phyloP scores from a whole-genome alignment of 441 rosid species.

The Manihot esculenta region DNA sequence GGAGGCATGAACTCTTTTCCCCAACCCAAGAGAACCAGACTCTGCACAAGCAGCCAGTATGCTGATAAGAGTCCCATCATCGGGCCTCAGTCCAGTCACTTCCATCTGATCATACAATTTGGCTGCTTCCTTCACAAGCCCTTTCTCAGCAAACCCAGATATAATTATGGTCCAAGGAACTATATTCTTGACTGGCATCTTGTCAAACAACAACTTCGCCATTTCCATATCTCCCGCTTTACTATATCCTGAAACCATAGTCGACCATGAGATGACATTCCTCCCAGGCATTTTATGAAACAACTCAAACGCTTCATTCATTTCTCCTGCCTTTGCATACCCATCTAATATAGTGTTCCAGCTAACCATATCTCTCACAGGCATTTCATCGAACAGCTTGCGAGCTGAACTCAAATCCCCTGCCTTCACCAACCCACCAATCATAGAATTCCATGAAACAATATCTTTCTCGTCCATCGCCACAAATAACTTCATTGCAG shows the following conservation, averaged over 20 bases:
- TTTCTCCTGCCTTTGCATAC: constrained; percentile 61
- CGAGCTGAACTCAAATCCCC: constrained; percentile 58
- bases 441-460: constrained; percentile 67
- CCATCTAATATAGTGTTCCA: constrained; percentile 86
- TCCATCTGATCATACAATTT: constrained; percentile 55
- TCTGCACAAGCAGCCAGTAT: constrained; percentile 78
- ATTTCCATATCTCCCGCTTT: constrained; percentile 77
- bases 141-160: constrained; percentile 77
- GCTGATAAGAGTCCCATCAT: constrained; percentile 59
- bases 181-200: constrained; percentile 65
- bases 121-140: constrained; percentile 57
- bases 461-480: constrained; percentile 48
- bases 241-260: constrained; percentile 69
- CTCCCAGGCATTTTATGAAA: constrained; percentile 72
- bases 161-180: constrained; percentile 89
- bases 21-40: constrained; percentile 72
- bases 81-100: constrained; percentile 45
- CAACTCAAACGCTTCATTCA: constrained; percentile 59
- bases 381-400: constrained; percentile 75
- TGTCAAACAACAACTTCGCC: constrained; percentile 73
- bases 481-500: constrained; percentile 48
- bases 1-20: constrained; percentile 52
- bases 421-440: constrained; percentile 58
- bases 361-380: constrained; percentile 55
- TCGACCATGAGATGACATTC: constrained; percentile 82